These are phyloP conservation scores for Lentinula sp. DNA, from an alignment of 768 basidiomycete species.

Conservation along the genomic window DNA sequence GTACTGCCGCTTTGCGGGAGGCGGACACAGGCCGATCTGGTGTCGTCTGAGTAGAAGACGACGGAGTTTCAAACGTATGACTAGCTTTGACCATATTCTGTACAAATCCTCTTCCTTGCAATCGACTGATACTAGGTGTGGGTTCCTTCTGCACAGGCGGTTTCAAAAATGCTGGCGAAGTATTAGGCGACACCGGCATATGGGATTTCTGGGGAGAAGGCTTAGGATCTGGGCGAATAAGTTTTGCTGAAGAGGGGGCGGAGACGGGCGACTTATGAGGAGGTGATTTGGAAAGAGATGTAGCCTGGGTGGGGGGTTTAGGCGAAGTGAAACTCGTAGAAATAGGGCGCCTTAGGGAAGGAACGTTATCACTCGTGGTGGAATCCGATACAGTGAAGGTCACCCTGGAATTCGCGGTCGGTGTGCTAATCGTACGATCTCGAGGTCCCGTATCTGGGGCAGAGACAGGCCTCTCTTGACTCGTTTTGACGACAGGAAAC, in stretches of 20 bases:
- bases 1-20: constrained; percentile 46
- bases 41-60: constrained; percentile 21
- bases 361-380: background rate
- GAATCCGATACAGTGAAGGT: background rate
- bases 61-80: constrained; percentile 39
- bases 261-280: constrained; percentile 28
- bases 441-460: background rate
- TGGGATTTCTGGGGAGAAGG: constrained; percentile 35
- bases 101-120: constrained; percentile 84
- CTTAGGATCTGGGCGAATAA: constrained; percentile 46
- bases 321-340: constrained; percentile 13
- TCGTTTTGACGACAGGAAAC: background rate
- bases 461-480: constrained; percentile 7
- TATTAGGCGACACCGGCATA: constrained; percentile 33
- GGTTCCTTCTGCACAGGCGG: constrained; percentile 56
- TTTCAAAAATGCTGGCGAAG: constrained; percentile 58
- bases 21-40: constrained; percentile 26
- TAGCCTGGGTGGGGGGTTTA: background rate
- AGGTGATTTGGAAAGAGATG: constrained; percentile 14
- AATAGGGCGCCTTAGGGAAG: background rate
- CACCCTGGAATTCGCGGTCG: background rate
- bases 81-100: constrained; percentile 76
- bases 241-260: constrained; percentile 43
- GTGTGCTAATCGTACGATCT: background rate
- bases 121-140: constrained; percentile 75